Percentiles rank a stretch among this genome's conserved stretches.
phyloP scores from a whole-genome alignment of 2,329 filamentous ascomycete genomes.

The Sarocladium brachiariae region DNA sequence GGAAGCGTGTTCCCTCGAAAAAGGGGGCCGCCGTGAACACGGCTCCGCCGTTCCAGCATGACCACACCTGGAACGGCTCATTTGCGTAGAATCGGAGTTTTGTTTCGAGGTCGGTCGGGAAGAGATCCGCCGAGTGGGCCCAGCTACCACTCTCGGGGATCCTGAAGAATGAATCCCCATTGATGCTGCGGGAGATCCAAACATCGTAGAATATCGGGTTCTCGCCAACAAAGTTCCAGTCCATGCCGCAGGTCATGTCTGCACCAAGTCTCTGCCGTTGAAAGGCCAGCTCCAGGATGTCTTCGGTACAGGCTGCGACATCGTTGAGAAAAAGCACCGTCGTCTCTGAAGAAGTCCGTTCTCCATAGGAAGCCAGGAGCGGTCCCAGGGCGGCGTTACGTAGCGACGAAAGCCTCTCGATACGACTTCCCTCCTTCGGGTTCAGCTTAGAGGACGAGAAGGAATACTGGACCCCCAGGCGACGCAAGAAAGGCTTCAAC shows the following conservation, averaged over 20 bases:
- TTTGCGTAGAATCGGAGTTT: constrained; percentile 24
- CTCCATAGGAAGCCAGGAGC: constrained; percentile 23
- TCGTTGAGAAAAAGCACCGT: constrained; percentile 49
- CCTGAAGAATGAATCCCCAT: constrained; percentile 48
- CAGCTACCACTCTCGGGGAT: constrained; percentile 43
- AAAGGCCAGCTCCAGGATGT: constrained; percentile 49
- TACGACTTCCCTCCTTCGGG: constrained; percentile 35
- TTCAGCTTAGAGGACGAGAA: constrained; percentile 36
- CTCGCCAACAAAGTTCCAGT: constrained; percentile 42
- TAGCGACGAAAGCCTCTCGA: constrained; percentile 39
- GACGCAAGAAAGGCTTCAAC: constrained; percentile 32
- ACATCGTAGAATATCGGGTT: constrained; percentile 50
- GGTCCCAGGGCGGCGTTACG: constrained; percentile 47
- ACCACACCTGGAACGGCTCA: constrained; percentile 51
- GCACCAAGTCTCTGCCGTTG: constrained; percentile 39
- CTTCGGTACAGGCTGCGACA: constrained; percentile 44
- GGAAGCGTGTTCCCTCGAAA: constrained; percentile 37
- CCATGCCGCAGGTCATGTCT: constrained; percentile 52
- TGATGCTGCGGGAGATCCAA: constrained; percentile 46
- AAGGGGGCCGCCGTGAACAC: constrained; percentile 42
- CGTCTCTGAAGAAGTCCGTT: constrained; percentile 24
- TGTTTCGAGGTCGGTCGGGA: constrained; percentile 40
- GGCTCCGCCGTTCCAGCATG: constrained; percentile 54
- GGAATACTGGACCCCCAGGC: constrained; percentile 32
- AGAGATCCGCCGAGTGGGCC: constrained; percentile 42